Base-by-base conservation (phyloP, 148 eudicot species). In the Heliamphora exappendiculata region DNA sequence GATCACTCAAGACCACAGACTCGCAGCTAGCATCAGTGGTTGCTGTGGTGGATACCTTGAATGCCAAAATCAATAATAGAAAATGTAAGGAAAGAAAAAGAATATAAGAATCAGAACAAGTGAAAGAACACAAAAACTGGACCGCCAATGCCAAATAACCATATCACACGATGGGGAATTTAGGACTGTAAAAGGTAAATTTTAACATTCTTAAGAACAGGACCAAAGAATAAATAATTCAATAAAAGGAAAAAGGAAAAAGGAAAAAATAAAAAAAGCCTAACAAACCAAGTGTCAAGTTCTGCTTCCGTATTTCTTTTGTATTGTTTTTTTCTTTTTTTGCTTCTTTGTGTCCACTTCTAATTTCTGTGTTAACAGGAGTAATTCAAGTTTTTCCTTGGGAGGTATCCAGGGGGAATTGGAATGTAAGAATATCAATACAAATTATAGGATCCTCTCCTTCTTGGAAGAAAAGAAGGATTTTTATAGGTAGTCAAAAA, bases 1-100 rank as follows among this genome's bases (percentile, higher is more conserved):
- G 90, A 87, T 85, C 88, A 72, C 82, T 86, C 83, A 86, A 73
- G 29, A 83, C 89, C 78, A 82, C 86, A 65, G 89, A 87, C 77
- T 87, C 90, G 34, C 89, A 87, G 80, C 92, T 89, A 16, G 88
- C 78, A 59, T 85, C 90, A 10, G 88, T 83, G 76, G 88, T 82
- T 24, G 88, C 70, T 34, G 88, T 62, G 33, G 88, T 60, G 33
- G 87, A 78, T 62, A 72, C 88, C 91, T 58, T 22, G 31, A 41
- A 74, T 4, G 19, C 6, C 3, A 73, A 73, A 54, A 73, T 6
- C 49, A 57, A n/a, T 44, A 2, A 16, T 16, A 57, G 14, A 17
- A 39, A 37, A 24, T 3, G 22, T 6, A 57, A 37, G 64, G 44
- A n/a, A 60, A 19, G 55, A 66, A 14, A 65, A 65, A 66, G 45